Evolutionary conservation across 768 basidiomycete species (phyloP).

Genomic region (Leccinellum rugosiceps): DNA sequence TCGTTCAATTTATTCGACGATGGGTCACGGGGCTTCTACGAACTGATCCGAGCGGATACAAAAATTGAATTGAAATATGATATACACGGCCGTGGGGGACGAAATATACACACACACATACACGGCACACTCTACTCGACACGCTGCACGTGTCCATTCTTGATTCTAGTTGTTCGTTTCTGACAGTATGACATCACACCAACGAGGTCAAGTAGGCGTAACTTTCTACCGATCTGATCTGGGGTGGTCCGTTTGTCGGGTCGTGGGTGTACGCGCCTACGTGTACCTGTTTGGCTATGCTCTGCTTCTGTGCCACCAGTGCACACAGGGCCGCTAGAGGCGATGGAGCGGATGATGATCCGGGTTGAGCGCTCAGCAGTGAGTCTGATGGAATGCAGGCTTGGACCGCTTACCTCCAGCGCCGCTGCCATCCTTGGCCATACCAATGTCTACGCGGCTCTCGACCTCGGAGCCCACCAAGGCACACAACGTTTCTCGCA

Average conservation of each 20-base stretch:
- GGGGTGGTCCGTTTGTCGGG: not conserved
- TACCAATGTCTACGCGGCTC: conserved; percentile 75
- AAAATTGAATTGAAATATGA: not conserved
- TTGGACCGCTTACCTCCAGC: conserved; percentile 74
- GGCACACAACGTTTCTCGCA: conserved; percentile 70
- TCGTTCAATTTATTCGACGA: not conserved
- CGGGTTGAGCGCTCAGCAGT: not conserved
- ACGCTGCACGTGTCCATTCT: not conserved
- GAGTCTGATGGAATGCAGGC: not conserved
- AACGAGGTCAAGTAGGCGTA: conserved; percentile 19
- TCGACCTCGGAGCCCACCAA: conserved; percentile 83
- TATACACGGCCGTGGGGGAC: conserved; percentile 2
- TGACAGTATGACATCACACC: conserved; percentile 11
- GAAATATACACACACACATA: conserved; percentile 13
- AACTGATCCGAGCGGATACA: conserved; percentile 1
- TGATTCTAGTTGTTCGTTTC: not conserved
- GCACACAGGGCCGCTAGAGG: conserved; percentile 80
- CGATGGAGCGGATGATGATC: conserved; percentile 2
- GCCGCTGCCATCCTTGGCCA: conserved; percentile 97
- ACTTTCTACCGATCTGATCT: conserved; percentile 12
- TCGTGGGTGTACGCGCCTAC: conserved; percentile 6
- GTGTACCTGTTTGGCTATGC: conserved; percentile 10
- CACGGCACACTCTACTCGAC: not conserved
- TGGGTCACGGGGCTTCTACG: not conserved
- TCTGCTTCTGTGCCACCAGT: conserved; percentile 38